Evolutionary conservation across 2,329 filamentous ascomycete species (phyloP).

Genomic region (Hypoxylon sp.): DNA sequence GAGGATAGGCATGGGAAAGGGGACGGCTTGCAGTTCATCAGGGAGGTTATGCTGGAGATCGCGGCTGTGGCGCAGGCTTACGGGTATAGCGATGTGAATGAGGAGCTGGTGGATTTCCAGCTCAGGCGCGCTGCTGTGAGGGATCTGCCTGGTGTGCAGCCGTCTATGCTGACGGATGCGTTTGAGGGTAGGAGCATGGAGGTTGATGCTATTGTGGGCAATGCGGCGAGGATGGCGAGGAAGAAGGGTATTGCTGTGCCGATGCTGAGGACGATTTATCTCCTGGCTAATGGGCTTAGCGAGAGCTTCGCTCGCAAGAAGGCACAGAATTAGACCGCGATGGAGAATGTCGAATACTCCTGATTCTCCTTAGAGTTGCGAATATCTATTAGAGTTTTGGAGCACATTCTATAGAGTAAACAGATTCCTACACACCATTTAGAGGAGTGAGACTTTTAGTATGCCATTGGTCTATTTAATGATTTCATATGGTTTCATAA

Average conservation of each 20-base stretch:
- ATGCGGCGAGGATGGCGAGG: constrained; percentile 50
- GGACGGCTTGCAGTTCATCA: constrained; percentile 48
- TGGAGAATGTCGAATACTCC: not conserved
- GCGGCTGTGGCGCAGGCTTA: constrained; percentile 53
- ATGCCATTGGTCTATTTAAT: not conserved
- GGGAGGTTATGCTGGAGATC: constrained; percentile 56
- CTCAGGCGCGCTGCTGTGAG: constrained; percentile 44
- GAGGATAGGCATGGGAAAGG: constrained; percentile 16
- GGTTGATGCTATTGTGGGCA: constrained; percentile 56
- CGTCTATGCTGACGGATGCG: constrained; percentile 55
- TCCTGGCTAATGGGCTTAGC: constrained; percentile 57
- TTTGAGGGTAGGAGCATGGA: constrained; percentile 50
- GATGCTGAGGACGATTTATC: constrained; percentile 58
- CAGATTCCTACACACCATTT: not conserved
- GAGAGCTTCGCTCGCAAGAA: constrained; percentile 44
- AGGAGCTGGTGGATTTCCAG: constrained; percentile 52
- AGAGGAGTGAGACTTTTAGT: not conserved
- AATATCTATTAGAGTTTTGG: not conserved
- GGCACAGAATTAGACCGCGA: not conserved
- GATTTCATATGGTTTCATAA: not conserved
- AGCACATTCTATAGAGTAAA: not conserved
- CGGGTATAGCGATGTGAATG: constrained; percentile 52
- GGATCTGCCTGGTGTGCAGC: constrained; percentile 50
- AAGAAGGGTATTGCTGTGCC: constrained; percentile 50
- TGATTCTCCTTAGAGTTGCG: not conserved